phyloP scores from a whole-genome alignment of 2,329 filamentous ascomycete species.

The Stachybotrys chlorohalonatus region DNA sequence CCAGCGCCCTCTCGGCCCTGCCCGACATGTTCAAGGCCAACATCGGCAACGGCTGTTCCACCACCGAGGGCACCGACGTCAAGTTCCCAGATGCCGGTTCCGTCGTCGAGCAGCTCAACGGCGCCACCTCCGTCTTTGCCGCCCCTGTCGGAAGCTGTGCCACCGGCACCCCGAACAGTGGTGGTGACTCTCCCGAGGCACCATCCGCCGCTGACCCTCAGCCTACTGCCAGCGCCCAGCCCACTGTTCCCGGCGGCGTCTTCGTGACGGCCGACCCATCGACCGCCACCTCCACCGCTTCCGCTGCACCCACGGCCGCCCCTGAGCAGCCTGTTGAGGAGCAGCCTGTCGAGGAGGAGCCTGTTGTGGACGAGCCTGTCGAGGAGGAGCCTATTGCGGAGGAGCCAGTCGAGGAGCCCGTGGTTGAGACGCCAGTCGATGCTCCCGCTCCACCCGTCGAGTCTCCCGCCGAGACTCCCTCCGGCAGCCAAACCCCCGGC shows the following conservation, averaged over 20 bases:
- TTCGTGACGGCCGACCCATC: slow-evolving; percentile 25
- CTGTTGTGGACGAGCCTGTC: slow-evolving; percentile 1
- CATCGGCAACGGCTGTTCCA: slow-evolving; percentile 44
- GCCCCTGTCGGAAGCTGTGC: slow-evolving; percentile 15
- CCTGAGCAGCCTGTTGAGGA: slow-evolving; percentile 11
- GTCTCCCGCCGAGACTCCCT: slow-evolving; percentile 5
- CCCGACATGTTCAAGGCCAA: slow-evolving; percentile 65
- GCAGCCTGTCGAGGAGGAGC: slow-evolving; percentile 14
- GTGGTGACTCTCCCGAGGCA: slow-evolving; percentile 1
- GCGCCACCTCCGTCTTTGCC: slow-evolving; percentile 23
- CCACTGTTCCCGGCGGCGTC: slow-evolving; percentile 24
- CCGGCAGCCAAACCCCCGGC: slow-evolving; percentile 26
- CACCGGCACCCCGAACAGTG: slow-evolving; percentile 15
- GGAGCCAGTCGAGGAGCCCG: neutral
- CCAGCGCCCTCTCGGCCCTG: slow-evolving; percentile 52
- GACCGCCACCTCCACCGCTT: slow-evolving; percentile 1
- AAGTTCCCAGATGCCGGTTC: slow-evolving; percentile 54
- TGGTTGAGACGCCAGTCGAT: neutral
- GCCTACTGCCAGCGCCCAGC: slow-evolving; percentile 1
- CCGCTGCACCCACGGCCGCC: slow-evolving; percentile 6
- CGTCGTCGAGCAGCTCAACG: slow-evolving; percentile 39
- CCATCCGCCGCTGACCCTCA: neutral
- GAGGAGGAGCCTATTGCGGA: slow-evolving; percentile 3
- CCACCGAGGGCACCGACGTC: slow-evolving; percentile 40
- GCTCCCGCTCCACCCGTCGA: slow-evolving; percentile 10